Percentiles rank a stretch among this genome's conserved stretches.
phyloP scores from a whole-genome alignment of 2,329 filamentous ascomycete species.

The Aureobasidium sp. region DNA sequence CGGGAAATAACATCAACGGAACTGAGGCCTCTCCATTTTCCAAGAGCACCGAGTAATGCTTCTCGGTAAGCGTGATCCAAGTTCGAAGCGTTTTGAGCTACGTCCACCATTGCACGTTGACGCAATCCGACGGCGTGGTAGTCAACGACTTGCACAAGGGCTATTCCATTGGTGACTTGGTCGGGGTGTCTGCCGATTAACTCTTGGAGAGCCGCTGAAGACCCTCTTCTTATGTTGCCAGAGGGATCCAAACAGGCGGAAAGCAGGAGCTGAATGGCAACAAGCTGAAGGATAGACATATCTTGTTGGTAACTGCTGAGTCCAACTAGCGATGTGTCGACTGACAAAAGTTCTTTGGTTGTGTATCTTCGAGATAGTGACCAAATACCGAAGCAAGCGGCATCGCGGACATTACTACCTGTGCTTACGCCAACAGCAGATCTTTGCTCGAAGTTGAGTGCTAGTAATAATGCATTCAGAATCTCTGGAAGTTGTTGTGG shows the following conservation, averaged over 20 bases:
- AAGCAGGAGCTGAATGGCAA: conserved; percentile 75
- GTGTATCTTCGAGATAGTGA: conserved; percentile 80
- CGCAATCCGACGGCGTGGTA: conserved; percentile 90
- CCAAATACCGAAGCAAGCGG: conserved; percentile 95
- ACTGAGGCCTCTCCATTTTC: conserved; percentile 83
- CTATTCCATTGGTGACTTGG: conserved; percentile 71
- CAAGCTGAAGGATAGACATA: conserved; percentile 47
- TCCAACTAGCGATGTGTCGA: conserved; percentile 37
- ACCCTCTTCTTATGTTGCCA: conserved; percentile 86
- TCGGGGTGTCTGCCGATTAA: conserved; percentile 89
- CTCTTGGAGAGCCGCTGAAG: conserved; percentile 90
- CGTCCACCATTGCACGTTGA: conserved; percentile 70
- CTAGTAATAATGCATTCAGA: conserved; percentile 68
- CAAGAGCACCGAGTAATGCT: conserved; percentile 61
- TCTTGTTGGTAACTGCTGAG: not conserved
- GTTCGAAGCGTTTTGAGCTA: conserved; percentile 61
- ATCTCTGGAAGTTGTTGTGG: conserved; percentile 63
- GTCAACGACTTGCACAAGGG: conserved; percentile 81
- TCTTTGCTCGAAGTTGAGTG: conserved; percentile 81
- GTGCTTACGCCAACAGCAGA: conserved; percentile 76
- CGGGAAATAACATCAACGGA: conserved; percentile 70
- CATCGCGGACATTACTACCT: conserved; percentile 87
- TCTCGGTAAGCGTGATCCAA: conserved; percentile 59
- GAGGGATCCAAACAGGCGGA: conserved; percentile 80
- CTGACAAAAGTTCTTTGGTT: conserved; percentile 64